These are phyloP conservation scores for Ustilago trichophora DNA, from an alignment of 1,284 basidiomycete species.

Conservation along the genomic window DNA sequence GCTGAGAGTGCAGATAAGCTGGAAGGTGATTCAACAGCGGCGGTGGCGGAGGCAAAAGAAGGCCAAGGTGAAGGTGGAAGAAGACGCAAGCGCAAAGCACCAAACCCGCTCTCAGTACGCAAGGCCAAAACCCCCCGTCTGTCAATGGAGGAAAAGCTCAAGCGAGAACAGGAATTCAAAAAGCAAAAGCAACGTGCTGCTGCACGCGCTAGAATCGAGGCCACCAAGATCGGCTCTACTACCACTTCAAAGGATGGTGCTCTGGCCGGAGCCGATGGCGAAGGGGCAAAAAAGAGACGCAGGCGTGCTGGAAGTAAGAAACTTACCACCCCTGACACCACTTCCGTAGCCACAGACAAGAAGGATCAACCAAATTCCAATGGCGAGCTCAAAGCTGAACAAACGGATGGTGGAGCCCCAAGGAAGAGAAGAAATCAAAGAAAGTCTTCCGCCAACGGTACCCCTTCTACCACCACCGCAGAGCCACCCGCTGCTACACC, in stretches of 20 bases:
- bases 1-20: conserved; percentile 72
- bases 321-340: no score
- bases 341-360: no score
- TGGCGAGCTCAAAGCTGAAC: no score
- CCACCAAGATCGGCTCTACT: conserved; percentile 16
- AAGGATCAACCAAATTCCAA: no score
- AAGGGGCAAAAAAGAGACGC: conserved; percentile 11
- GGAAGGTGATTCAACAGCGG: not conserved
- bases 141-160: conserved; percentile 37
- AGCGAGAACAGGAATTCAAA: conserved; percentile 69
- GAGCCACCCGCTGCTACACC: not conserved
- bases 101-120: conserved; percentile 91
- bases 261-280: not conserved
- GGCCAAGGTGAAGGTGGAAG: conserved; percentile 2
- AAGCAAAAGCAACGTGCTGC: conserved; percentile 41
- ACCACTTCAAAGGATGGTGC: not conserved
- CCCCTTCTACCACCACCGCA: not conserved
- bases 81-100: conserved; percentile 72
- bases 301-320: no score
- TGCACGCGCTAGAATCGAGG: conserved; percentile 14
- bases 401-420: not conserved
- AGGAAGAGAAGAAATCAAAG: conserved; percentile 1
- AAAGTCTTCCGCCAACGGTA: not conserved
- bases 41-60: not conserved
- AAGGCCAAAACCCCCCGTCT: conserved; percentile 71